Percentiles rank a stretch among this genome's conserved stretches.
Conservation (phyloP, 345 rosid genomes). For the Eucalyptus shirleyi region DNA sequence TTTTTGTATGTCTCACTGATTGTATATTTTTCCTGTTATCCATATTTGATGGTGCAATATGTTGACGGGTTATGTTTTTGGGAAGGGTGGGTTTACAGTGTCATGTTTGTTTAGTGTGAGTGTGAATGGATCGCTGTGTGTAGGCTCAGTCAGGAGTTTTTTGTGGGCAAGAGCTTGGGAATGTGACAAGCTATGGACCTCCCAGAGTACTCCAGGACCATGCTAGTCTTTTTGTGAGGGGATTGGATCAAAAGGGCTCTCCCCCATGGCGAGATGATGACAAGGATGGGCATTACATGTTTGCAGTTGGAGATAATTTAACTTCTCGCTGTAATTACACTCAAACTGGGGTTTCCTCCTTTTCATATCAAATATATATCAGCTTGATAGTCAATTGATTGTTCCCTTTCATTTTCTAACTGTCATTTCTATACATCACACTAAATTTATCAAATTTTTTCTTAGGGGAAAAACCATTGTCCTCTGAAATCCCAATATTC, state of each 20-base stretch:
- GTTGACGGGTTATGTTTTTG: not conserved
- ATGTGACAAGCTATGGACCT: slow-evolving; percentile 40
- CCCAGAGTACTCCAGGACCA: slow-evolving; percentile 35
- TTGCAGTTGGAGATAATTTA: slow-evolving; percentile 61
- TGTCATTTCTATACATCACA: not conserved
- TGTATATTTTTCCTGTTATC: not conserved
- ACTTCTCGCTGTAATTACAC: slow-evolving; percentile 63
- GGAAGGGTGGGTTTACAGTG: slow-evolving; percentile 8
- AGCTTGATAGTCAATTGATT: not conserved
- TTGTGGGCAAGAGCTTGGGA: slow-evolving; percentile 55
- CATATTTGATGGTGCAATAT: not conserved
- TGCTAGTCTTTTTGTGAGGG: slow-evolving; percentile 35
- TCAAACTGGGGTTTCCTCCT: slow-evolving; percentile 13
- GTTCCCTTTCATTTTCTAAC: not conserved
- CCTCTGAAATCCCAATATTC: not conserved
- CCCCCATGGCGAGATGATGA: slow-evolving; percentile 63
- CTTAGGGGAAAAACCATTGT: not conserved
- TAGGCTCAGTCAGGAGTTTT: slow-evolving; percentile 57
- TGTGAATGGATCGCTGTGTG: slow-evolving; percentile 48
- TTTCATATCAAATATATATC: not conserved
- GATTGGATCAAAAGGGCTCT: slow-evolving; percentile 46
- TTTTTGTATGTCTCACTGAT: not conserved
- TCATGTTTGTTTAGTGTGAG: slow-evolving; percentile 14
- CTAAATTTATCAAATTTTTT: not conserved
- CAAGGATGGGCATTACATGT: slow-evolving; percentile 74